A percentile compares a stretch with the other conserved stretches of the same genome.
Evolutionary conservation across 108 stramenopile species (phyloP).

Genomic region (Cylindrotheca fusiformis): DNA sequence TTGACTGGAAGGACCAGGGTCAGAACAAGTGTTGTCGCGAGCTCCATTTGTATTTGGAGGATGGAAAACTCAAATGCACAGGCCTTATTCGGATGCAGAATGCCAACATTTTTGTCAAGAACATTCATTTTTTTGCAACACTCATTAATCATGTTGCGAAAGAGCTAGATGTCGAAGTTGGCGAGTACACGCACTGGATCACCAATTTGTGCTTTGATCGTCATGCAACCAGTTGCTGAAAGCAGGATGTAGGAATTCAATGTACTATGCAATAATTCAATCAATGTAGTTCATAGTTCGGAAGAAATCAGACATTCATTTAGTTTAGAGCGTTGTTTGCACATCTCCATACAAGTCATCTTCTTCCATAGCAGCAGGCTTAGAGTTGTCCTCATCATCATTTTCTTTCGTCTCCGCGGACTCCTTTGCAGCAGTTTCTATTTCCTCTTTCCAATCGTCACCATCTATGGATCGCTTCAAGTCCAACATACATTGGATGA

Average conservation of each 20-base stretch:
- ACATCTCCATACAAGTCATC: too few species aligned
- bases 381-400: constrained; percentile 2
- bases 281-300: too few species aligned
- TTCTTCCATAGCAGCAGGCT: neutral
- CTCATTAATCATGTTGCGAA: constrained; percentile 48
- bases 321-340: too few species aligned
- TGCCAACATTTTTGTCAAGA: constrained; percentile 61
- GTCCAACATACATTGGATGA: constrained; percentile 51
- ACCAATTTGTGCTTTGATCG: constrained; percentile 49
- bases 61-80: constrained; percentile 52
- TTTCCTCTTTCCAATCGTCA: constrained; percentile 15
- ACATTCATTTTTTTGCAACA: constrained; percentile 65
- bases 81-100: constrained; percentile 61
- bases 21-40: constrained; percentile 65
- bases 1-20: constrained; percentile 58
- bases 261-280: too few species aligned
- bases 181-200: constrained; percentile 60
- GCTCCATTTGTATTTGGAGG: constrained; percentile 58
- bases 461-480: constrained; percentile 35
- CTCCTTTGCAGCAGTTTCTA: neutral
- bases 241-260: too few species aligned
- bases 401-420: neutral
- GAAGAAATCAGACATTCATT: too few species aligned
- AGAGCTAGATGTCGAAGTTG: constrained; percentile 42
- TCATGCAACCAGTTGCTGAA: constrained; percentile 36